Evolutionary conservation across 805 yeast genomes (phyloP).

Genomic region (Saturnispora halmiae): DNA sequence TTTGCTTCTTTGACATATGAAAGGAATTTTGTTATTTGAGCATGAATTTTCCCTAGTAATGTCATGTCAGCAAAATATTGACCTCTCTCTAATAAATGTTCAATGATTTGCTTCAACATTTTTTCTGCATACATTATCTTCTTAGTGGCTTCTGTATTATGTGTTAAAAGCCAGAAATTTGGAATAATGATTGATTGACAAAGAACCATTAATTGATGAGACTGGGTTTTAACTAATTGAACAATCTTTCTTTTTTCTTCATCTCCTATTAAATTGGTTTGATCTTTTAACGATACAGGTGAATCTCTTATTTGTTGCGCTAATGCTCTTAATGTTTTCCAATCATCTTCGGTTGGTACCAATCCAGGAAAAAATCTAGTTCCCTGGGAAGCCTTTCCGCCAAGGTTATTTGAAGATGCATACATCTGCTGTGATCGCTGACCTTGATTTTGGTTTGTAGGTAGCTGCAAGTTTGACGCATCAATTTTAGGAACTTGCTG

Average conservation of each 20-base stretch:
- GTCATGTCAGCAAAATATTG: slow-evolving; percentile 67
- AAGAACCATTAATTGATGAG: slow-evolving; percentile 53
- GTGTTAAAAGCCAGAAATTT: slow-evolving; percentile 66
- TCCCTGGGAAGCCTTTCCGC: slow-evolving; percentile 14
- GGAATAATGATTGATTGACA: slow-evolving; percentile 67
- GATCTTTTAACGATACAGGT: slow-evolving; percentile 57
- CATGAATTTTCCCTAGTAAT: slow-evolving; percentile 56
- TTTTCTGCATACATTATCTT: slow-evolving; percentile 69
- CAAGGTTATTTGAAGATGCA: slow-evolving; percentile 3
- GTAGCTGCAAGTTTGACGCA: slow-evolving; percentile 19
- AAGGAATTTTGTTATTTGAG: slow-evolving; percentile 67
- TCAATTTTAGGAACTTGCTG: slow-evolving; percentile 12
- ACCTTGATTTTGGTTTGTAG: slow-evolving; percentile 28
- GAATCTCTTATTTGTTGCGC: slow-evolving; percentile 61
- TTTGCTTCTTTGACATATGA: slow-evolving; percentile 59
- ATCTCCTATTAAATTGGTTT: slow-evolving; percentile 49
- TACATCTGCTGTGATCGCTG: slow-evolving; percentile 15
- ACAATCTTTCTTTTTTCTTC: slow-evolving; percentile 57
- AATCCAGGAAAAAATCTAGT: slow-evolving; percentile 28
- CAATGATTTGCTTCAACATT: slow-evolving; percentile 69
- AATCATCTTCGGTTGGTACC: slow-evolving; percentile 50
- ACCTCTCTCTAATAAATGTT: slow-evolving; percentile 41
- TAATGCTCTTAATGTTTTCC: slow-evolving; percentile 49
- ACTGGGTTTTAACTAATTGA: slow-evolving; percentile 39
- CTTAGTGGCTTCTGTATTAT: slow-evolving; percentile 66